These are phyloP conservation scores for Cryptococcus floricola DNA, from an alignment of 1,284 basidiomycete genomes.

Conservation along the genomic window DNA sequence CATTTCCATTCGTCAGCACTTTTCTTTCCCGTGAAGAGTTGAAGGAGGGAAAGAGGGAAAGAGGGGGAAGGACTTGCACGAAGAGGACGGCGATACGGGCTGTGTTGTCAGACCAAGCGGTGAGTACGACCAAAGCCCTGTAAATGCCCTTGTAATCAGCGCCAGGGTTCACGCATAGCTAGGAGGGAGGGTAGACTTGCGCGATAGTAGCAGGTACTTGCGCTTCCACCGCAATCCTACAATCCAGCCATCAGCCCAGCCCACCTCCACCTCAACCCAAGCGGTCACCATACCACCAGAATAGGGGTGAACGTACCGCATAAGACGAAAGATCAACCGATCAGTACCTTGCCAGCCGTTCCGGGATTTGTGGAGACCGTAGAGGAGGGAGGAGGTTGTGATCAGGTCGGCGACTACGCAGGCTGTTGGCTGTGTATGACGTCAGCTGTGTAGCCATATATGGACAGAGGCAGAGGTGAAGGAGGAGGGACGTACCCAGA, in stretches of 20 bases:
- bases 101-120: neutral
- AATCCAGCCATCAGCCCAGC: neutral
- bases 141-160: neutral
- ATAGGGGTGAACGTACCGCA: slow-evolving; percentile 1
- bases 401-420: slow-evolving; percentile 14
- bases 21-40: no score
- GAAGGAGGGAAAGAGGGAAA: no score
- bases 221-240: slow-evolving; percentile 11
- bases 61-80: no score
- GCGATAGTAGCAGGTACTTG: slow-evolving; percentile 14
- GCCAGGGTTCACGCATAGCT: neutral
- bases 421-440: slow-evolving; percentile 5
- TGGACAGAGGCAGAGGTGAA: neutral
- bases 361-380: slow-evolving; percentile 10
- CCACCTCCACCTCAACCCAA: neutral
- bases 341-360: slow-evolving; percentile 11
- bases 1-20: no score
- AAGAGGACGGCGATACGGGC: neutral
- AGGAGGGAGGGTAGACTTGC: neutral
- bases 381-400: slow-evolving; percentile 13
- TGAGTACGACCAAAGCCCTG: neutral
- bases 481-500: no score
- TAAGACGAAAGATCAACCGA: slow-evolving; percentile 9
- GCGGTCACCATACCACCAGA: neutral
- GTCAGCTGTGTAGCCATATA: neutral